These are phyloP conservation scores for Xylariaceae sp. DNA, from an alignment of 2,329 filamentous ascomycete species.

Conservation along the genomic window DNA sequence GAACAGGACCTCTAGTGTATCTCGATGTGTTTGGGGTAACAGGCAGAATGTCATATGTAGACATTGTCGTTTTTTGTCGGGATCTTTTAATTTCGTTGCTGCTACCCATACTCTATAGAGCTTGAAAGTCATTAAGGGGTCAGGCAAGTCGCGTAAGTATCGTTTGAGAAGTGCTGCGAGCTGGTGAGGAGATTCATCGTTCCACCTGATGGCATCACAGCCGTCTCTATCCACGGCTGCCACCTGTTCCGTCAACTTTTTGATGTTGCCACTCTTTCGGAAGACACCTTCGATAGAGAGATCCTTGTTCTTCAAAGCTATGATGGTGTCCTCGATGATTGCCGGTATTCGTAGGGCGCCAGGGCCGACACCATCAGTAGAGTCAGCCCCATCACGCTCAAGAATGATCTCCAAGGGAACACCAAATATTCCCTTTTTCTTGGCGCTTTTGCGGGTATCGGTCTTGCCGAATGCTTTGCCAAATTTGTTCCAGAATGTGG, in stretches of 20 bases:
- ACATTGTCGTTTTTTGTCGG: constrained; percentile 81
- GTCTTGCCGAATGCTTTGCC: constrained; percentile 90
- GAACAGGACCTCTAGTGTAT: constrained; percentile 94
- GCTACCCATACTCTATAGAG: constrained; percentile 89
- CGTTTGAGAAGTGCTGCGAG: constrained; percentile 93
- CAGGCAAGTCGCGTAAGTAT: constrained; percentile 91
- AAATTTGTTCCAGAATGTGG: constrained; percentile 98
- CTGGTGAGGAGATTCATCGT: constrained; percentile 89
- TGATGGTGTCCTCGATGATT: constrained; percentile 93
- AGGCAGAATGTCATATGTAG: constrained; percentile 92
- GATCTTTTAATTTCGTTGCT: constrained; percentile 85
- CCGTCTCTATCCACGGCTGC: constrained; percentile 87
- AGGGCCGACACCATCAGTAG: constrained; percentile 94
- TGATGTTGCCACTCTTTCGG: constrained; percentile 98
- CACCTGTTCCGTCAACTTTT: constrained; percentile 84
- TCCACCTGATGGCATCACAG: constrained; percentile 84
- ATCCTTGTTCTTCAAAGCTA: constrained; percentile 97
- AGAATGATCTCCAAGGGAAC: constrained; percentile 87
- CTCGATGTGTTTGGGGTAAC: constrained; percentile 88
- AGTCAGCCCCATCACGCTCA: constrained; percentile 93
- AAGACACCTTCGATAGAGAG: constrained; percentile 98
- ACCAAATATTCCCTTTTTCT: constrained; percentile 95
- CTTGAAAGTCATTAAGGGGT: constrained; percentile 94
- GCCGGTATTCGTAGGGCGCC: constrained; percentile 89
- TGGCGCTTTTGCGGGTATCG: constrained; percentile 75